phyloP scores from a whole-genome alignment of 2,329 filamentous ascomycete species.

The Colletotrichum liaoningense region DNA sequence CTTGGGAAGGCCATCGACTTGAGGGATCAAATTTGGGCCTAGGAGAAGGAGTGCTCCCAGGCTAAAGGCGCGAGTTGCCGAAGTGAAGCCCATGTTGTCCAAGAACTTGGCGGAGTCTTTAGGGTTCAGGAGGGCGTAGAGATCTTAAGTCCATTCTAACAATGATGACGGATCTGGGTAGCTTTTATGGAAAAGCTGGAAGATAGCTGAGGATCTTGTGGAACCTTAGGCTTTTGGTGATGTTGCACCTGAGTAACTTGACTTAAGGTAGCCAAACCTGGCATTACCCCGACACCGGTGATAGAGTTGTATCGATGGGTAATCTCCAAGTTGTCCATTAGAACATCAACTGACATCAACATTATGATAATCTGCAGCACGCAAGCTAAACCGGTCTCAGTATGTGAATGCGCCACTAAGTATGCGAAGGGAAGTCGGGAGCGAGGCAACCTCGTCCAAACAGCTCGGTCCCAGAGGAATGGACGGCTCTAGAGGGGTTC shows the following conservation, averaged over 20 bases:
- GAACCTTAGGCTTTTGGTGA: neutral
- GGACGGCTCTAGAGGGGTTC: neutral
- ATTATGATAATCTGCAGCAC: neutral
- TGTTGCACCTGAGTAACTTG: neutral
- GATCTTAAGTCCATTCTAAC: neutral
- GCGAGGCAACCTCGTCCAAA: neutral
- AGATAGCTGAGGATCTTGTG: neutral
- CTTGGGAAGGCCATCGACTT: conserved; percentile 15
- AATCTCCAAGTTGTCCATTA: neutral
- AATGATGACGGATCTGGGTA: accelerated
- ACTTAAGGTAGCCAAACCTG: neutral
- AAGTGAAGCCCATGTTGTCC: conserved; percentile 10
- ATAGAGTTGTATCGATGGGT: neutral
- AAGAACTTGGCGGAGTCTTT: neutral
- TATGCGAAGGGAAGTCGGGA: neutral
- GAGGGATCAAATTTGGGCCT: conserved; percentile 1
- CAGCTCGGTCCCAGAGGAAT: neutral
- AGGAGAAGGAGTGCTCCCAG: conserved; percentile 20
- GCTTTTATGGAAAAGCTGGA: neutral
- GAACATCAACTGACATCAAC: neutral
- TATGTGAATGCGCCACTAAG: neutral
- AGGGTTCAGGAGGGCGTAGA: neutral
- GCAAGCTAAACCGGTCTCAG: neutral
- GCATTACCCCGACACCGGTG: conserved; percentile 10
- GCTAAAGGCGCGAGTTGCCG: neutral